Base-by-base conservation (phyloP, 352 stramenopile species). In the Phytopythium kandeliae region DNA sequence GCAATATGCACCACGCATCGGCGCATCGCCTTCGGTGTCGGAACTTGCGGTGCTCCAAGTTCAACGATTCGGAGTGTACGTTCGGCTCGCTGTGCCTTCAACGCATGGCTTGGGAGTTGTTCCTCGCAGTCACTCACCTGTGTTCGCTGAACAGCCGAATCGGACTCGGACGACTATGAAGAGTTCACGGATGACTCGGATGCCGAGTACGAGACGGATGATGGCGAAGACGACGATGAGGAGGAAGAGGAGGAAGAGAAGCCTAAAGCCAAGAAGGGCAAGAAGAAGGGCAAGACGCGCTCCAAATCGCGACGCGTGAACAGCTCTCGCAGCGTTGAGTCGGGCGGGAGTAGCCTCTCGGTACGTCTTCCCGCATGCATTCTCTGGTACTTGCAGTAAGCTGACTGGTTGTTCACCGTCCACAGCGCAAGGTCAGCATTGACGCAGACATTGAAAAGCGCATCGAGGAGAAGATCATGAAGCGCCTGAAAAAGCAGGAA, bases 31-130 rank as follows among this genome's bases (percentile, higher is more conserved):
- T 94, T 24, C 80, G 78, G 11, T 94, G 83, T 61, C 74, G 80
- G 22, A 94, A 94, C 51, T 63, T 94, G 51, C 81, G 83, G 7
- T 94, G 78, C 62, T 91, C 83, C 54, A 94, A 94, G 65, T 94
- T 94, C 42, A 92, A 94, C 58, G 83, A 94, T 70, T 89, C 79
- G 48, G 81, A 92, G 47, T 92, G 81, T 92, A 83, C 48, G 80
- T 65, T 36, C 24, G n/a, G 26, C 1, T 41, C 12, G n/a, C 13
- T 43, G 28, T 4, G 25, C 2, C 11, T 11, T 30, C 37, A 8
- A 12, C 3, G 11, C 35, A 17, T 22, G 35, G 35, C 35, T 21
- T 17, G 16, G 2, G 11, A 17, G 11, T 40, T 17, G 35, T 45
- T 26, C 4, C 5, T 40, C 13, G 11, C 17, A 43, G n/a, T n/a